Base-by-base conservation (phyloP, 2,329 filamentous ascomycete species). In the Ustilaginoidea virens region DNA sequence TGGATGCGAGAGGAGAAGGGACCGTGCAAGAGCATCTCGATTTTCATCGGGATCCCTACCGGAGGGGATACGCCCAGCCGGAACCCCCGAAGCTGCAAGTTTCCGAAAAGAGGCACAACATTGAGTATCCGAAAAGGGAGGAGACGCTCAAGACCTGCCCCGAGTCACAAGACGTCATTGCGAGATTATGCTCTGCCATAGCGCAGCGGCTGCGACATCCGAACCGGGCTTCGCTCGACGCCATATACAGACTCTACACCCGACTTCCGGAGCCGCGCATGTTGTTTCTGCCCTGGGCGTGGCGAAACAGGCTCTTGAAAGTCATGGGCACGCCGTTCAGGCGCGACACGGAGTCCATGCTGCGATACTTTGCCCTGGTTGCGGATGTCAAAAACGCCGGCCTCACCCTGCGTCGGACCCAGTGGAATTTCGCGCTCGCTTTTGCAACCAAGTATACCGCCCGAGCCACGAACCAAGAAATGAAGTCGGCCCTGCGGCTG, bases 381-480 rank as follows among this genome's bases (percentile, higher is more conserved):
- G 74, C 86, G 37, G 87, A 98, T 43, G 77, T 92, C 56, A 78
- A 81, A 42, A 63, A 63, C 30, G 68, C 73, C n/a, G 69, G 73
- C 2, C 69, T 92, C 25, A 66, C 74, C 1, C 58, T 96, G 31
- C 68, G 62, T 1, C 58, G 55, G 5, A 55, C 61, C 0, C 73
- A 93, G 45, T 98, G 86, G 86, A 93, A 81, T 36, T 74, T 72
- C 22, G 86, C 85, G 21, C 71, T 94, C 29, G 68, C 78, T 13
- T 79, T 92, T 43, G 79, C 80, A 7, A 76, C 77, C 21, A 74
- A 77, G 32, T 83, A 80, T 40, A 71, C 37, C 60, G 74, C 22
- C 63, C 69, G 25, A 60, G 66, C 25, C 44, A 64, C 23, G 66
- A 85, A 48, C 52, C 81, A 24, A 60, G 80, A 49, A 26, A 41